Evolutionary conservation across 106 monocot genomes (phyloP), one percentile per base, ranked within the genome.

Genomic region (Posidonia australis): DNA sequence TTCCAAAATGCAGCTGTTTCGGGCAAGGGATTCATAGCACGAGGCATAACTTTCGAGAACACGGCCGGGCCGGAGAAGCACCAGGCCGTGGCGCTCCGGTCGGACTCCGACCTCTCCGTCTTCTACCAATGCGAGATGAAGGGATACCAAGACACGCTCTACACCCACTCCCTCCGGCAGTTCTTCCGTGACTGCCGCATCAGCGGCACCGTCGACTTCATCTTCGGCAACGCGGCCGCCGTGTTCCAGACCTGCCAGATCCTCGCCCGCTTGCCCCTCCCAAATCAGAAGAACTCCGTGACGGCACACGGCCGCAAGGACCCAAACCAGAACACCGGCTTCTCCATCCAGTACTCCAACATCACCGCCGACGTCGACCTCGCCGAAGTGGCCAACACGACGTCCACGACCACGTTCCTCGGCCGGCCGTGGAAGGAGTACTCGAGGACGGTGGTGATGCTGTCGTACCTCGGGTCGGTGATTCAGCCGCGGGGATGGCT

Each of bases 391-490:
- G 44, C 36, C 36, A 36, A 36, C 36, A 36, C 36, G 5, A 36
- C 36, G 36, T 36, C 36, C 36, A 36, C 36, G 5, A 36, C 11
- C 2, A 83, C 80, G 0, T 90, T 76, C 58, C 74, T 90, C 5
- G 90, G 85, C 7, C 64, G 90, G 45, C 90, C 90, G 44, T 90
- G 90, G 90, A 90, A 83, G 80, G 63, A 71, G 74, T 90, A 73
- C 63, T 78, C 90, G 20, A 54, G 36, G 36, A 36, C 36, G 36
- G 36, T 36, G 36, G 36, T 36, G 36, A 24, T 86, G 26, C 67
- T 71, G 68, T 81, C 52, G 58, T 70, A 46, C 44, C 77, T 91
- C 0, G 70, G 68, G 11, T 48, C 72, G 55, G 59, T 86, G 21
- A 73, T 86, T 10, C 68, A 86, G 24, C 76, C 79, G 0, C 20